Percentiles rank a stretch among this genome's conserved stretches.
Conservation (phyloP, 768 basidiomycete species). For the Lactifluus volemus region DNA sequence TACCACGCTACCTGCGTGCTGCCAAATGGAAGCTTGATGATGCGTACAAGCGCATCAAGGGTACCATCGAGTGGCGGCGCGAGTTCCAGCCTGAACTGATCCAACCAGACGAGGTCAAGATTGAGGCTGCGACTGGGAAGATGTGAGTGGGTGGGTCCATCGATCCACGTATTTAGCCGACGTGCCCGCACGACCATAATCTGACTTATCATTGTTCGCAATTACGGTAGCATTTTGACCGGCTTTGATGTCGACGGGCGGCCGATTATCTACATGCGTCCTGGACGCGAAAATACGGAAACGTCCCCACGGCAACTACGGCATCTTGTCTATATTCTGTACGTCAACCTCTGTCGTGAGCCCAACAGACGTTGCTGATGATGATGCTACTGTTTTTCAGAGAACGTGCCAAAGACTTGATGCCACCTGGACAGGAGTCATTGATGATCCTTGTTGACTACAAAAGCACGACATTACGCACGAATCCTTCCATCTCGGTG, state of each 20-base stretch:
- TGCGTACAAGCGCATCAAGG: slow-evolving; percentile 68
- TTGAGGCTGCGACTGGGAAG: slow-evolving; percentile 80
- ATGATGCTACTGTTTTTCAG: slow-evolving; percentile 29
- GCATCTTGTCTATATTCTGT: slow-evolving; percentile 85
- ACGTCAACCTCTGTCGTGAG: neutral
- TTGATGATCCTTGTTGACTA: slow-evolving; percentile 83
- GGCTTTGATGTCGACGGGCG: slow-evolving; percentile 83
- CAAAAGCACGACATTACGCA: slow-evolving; percentile 69
- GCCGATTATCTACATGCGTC: slow-evolving; percentile 86
- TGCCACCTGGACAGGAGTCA: slow-evolving; percentile 79
- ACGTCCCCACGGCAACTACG: slow-evolving; percentile 68
- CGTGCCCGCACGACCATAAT: neutral
- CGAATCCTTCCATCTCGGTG: slow-evolving; percentile 76
- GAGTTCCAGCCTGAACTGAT: slow-evolving; percentile 83
- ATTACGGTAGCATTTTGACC: slow-evolving; percentile 50
- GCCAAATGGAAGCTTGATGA: slow-evolving; percentile 77
- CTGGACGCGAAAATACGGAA: slow-evolving; percentile 79
- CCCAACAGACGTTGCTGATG: neutral
- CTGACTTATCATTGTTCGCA: neutral
- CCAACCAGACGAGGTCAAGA: slow-evolving; percentile 66
- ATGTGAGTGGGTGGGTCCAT: slow-evolving; percentile 44
- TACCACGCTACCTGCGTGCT: slow-evolving; percentile 74
- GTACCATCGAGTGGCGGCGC: slow-evolving; percentile 76
- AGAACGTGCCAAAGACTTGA: slow-evolving; percentile 83
- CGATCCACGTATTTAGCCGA: neutral